A percentile compares a stretch with the other conserved stretches of the same genome.
Evolutionary conservation across 2,329 filamentous ascomycete species (phyloP).

Genomic region (Colletotrichum noveboracense): DNA sequence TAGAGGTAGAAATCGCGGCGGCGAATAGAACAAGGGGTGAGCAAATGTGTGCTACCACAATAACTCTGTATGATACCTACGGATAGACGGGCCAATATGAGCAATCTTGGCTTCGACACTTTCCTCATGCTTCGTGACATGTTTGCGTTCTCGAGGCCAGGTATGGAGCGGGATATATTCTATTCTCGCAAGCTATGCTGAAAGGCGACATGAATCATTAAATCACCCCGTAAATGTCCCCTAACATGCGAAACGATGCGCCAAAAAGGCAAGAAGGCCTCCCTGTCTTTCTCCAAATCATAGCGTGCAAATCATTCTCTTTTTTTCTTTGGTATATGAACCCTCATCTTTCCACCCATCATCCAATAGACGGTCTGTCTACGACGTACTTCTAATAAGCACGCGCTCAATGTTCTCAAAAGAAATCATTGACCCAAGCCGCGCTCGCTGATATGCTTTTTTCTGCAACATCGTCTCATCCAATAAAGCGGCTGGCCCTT

Average conservation of each 20-base stretch:
- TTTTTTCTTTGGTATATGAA: not conserved
- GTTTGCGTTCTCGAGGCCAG: not conserved
- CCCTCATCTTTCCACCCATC: not conserved
- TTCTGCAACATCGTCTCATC: not conserved
- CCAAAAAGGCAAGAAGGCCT: not conserved
- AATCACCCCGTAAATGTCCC: not conserved
- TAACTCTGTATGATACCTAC: conserved; percentile 35
- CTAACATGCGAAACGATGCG: not conserved
- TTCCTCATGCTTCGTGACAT: not conserved
- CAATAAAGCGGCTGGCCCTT: not conserved
- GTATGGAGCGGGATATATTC: not conserved
- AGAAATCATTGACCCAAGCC: not conserved
- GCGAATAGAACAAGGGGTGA: conserved; percentile 10
- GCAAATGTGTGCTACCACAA: conserved; percentile 27
- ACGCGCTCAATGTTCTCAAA: not conserved
- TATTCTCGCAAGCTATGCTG: conserved; percentile 16
- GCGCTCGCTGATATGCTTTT: not conserved
- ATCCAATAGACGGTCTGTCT: not conserved
- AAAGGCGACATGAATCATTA: not conserved
- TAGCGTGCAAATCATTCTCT: not conserved
- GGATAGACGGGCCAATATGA: conserved; percentile 31
- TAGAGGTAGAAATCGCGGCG: conserved; percentile 3
- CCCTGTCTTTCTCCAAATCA: not conserved
- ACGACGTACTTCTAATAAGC: not conserved
- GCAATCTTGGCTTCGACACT: conserved; percentile 9